These are phyloP conservation scores for Cladosporium sp. DNA, from an alignment of 2,329 filamentous ascomycete genomes.

Conservation along the genomic window DNA sequence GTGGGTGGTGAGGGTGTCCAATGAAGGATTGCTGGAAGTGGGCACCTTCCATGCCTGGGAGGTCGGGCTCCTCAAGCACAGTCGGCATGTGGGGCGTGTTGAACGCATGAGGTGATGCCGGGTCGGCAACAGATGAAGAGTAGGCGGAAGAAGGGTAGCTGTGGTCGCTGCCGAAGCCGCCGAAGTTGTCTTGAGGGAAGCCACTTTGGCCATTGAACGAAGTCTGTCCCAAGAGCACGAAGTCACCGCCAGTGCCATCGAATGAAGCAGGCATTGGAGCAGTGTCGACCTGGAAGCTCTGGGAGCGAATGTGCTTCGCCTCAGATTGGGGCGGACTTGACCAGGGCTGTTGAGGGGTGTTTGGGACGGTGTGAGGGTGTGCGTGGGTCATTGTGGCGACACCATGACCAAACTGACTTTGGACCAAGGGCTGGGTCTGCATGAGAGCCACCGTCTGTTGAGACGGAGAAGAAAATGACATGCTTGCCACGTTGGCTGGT, in stretches of 20 bases:
- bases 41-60: slow-evolving; percentile 24
- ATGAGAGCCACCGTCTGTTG: slow-evolving; percentile 9
- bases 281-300: slow-evolving; percentile 46
- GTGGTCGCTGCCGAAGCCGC: slow-evolving; percentile 36
- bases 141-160: slow-evolving; percentile 47
- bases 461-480: slow-evolving; percentile 4
- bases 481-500: neutral
- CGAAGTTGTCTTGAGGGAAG: slow-evolving; percentile 14
- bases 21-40: slow-evolving; percentile 15
- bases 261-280: slow-evolving; percentile 44
- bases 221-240: slow-evolving; percentile 3
- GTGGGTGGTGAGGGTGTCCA: slow-evolving; percentile 26
- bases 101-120: slow-evolving; percentile 40
- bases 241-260: slow-evolving; percentile 31
- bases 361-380: slow-evolving; percentile 48
- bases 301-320: slow-evolving; percentile 29
- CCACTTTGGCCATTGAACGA: slow-evolving; percentile 4
- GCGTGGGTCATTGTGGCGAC: slow-evolving; percentile 27
- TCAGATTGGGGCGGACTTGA: slow-evolving; percentile 30
- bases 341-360: slow-evolving; percentile 40
- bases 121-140: slow-evolving; percentile 46
- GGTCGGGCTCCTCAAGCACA: slow-evolving; percentile 30
- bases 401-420: slow-evolving; percentile 13
- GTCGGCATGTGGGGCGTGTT: slow-evolving; percentile 35
- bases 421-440: neutral